A percentile compares a stretch with the other conserved stretches of the same genome.
phyloP scores from a whole-genome alignment of 2,329 filamentous ascomycete species.

The Hypocreales sp. region DNA sequence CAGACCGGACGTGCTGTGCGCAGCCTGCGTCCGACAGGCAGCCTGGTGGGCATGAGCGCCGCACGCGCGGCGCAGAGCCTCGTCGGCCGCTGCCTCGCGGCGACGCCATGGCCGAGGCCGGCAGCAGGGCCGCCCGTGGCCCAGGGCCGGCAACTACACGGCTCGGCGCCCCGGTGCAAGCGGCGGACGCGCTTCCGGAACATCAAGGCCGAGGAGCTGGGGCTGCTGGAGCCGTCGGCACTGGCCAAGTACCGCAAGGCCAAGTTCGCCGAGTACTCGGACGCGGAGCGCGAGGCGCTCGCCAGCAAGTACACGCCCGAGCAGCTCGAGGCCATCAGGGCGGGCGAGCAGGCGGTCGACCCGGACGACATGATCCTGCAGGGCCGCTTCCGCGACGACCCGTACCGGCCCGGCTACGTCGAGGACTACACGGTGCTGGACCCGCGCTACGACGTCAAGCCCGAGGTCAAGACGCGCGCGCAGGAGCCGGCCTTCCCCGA shows the following conservation, averaged over 20 bases:
- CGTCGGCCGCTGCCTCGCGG: constrained; percentile 32
- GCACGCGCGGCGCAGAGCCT: constrained; percentile 38
- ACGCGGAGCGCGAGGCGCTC: constrained; percentile 48
- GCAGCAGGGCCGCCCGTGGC: constrained; percentile 8
- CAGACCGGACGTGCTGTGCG: too few species aligned
- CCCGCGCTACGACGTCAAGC: constrained; percentile 61
- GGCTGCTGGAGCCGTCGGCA: constrained; percentile 27
- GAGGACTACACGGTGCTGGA: constrained; percentile 71
- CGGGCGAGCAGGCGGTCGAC: constrained; percentile 64
- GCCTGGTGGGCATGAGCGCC: constrained; percentile 33
- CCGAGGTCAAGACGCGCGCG: constrained; percentile 30
- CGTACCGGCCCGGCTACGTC: constrained; percentile 57
- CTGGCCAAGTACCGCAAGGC: constrained; percentile 28
- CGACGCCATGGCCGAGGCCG: constrained; percentile 10
- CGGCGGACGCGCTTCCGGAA: constrained; percentile 36
- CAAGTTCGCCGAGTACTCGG: constrained; percentile 48
- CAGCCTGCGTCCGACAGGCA: constrained; percentile 4
- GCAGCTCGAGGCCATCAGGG: constrained; percentile 69
- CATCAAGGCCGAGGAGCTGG: constrained; percentile 35
- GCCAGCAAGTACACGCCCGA: constrained; percentile 57
- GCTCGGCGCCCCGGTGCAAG: constrained; percentile 28
- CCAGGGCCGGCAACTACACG: constrained; percentile 33
- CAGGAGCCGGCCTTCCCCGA: constrained; percentile 42
- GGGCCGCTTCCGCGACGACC: constrained; percentile 55
- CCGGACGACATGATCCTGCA: constrained; percentile 59